phyloP scores from a whole-genome alignment of 805 yeast genomes.

The Candida tallmaniae region DNA sequence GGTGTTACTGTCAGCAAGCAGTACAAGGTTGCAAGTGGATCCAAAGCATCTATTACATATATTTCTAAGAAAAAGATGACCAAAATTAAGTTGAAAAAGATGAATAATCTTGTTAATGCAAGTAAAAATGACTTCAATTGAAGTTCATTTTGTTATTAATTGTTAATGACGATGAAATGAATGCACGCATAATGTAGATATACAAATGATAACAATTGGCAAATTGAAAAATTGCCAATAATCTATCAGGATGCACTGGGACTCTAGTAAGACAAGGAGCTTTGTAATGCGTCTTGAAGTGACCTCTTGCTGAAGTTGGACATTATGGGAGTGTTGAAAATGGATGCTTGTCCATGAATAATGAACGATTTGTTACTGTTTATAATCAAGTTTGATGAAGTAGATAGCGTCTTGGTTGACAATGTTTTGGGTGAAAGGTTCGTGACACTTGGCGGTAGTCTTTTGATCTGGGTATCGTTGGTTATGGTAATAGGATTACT shows the following conservation, averaged over 20 bases:
- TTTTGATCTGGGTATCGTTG: slow-evolving; percentile 25
- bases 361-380: slow-evolving; percentile 39
- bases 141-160: no score
- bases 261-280: slow-evolving; percentile 10
- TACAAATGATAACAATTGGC: background rate
- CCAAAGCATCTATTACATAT: slow-evolving; percentile 55
- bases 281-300: slow-evolving; percentile 40
- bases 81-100: slow-evolving; percentile 15
- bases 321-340: slow-evolving; percentile 27
- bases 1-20: slow-evolving; percentile 52
- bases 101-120: slow-evolving; percentile 1
- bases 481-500: slow-evolving; percentile 21
- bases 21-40: slow-evolving; percentile 51
- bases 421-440: background rate
- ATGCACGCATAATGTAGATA: background rate
- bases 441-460: slow-evolving; percentile 22
- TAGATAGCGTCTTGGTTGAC: slow-evolving; percentile 1
- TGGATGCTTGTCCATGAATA: slow-evolving; percentile 42
- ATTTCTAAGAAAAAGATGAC: slow-evolving; percentile 33
- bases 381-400: slow-evolving; percentile 35
- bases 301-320: slow-evolving; percentile 46
- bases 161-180: no score
- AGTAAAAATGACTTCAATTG: slow-evolving; percentile 3
- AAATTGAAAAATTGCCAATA: no score
- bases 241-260: no score